Base-by-base conservation (phyloP, 2,329 filamentous ascomycete species). In the Trichoderma koningiopsis region DNA sequence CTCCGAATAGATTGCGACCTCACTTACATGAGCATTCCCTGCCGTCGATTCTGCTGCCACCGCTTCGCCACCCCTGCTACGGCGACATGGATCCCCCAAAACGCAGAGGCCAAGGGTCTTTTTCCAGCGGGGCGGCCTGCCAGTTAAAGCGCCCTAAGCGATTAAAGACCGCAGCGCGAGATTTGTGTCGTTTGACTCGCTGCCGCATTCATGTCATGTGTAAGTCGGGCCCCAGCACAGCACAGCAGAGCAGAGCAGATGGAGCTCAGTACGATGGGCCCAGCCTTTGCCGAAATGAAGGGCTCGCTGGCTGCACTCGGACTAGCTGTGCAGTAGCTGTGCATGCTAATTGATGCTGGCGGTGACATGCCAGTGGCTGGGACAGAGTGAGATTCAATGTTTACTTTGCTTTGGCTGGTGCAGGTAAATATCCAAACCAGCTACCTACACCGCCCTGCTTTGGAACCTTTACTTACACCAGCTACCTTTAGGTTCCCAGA, bases 61-160 rank as follows among this genome's bases (percentile, higher is more conserved):
- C 53, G 27, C 43, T 53, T 47, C 33, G 29, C 24, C 16, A 37
- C 59, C 40, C 37, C 13, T 47, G 40, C 59, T 19, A 52, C 22
- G 14, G 27, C 31, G 47, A 40, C 63, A 58, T 66, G 63, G 63
- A 40, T n/a, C 27, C 33, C 61, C 49, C 62, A 64, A 53, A 53
- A n/a, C 31, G 35, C 60, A 13, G 27, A 40, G 22, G 22, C 57
- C 35, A 59, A 56, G 57, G 57, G 57, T 59, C 57, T 37, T 43
- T 33, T 33, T 19, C 56, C 49, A 22, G 55, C 33, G 63, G 63
- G 63, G 63, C 29, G 35, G 6, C 52, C 63, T 49, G 47, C 47
- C 10, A 49, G 57, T 37, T 43, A 66, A 66, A 57, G 63, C 63
- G 63, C 63, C 55, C 63, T 66, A 66, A 59, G 63, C 63, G 63